Conservation (phyloP, 2,329 filamentous ascomycete genomes). For the Fusarium dimerum region DNA sequence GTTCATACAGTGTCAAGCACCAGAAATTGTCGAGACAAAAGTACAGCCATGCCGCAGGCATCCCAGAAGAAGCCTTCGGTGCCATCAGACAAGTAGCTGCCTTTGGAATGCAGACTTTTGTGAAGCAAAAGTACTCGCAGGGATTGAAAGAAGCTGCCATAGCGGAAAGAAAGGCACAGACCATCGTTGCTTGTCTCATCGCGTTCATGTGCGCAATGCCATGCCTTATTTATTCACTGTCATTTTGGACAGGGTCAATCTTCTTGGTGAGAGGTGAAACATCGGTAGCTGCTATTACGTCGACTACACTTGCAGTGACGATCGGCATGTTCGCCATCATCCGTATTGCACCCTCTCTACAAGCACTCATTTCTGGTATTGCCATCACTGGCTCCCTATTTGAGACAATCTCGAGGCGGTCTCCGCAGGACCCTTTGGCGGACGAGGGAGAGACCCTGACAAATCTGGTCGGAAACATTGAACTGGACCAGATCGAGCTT, state of each 20-base stretch:
- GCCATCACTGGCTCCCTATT: too few species aligned
- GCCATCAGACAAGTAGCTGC: conserved; percentile 5
- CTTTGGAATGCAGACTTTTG: neutral
- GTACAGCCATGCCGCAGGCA: conserved; percentile 73
- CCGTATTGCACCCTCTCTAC: neutral
- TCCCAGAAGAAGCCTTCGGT: conserved; percentile 4
- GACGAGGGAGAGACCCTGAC: conserved; percentile 28
- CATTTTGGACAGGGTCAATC: conserved; percentile 49
- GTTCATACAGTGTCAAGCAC: conserved; percentile 69
- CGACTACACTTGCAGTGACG: too few species aligned
- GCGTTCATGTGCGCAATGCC: conserved; percentile 73
- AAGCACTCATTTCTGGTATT: too few species aligned
- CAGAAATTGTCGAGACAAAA: conserved; percentile 70
- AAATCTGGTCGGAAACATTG: conserved; percentile 38
- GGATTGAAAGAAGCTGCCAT: conserved; percentile 56
- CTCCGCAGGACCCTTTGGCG: conserved; percentile 35
- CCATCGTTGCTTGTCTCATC: conserved; percentile 56
- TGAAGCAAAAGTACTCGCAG: conserved; percentile 80
- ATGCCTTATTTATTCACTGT: conserved; percentile 4
- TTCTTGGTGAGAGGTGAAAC: conserved; percentile 73
- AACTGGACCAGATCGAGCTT: conserved; percentile 45
- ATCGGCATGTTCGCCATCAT: conserved; percentile 73
- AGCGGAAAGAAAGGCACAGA: conserved; percentile 3
- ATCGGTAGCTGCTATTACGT: too few species aligned
- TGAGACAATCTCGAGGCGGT: conserved; percentile 48